Percentiles rank a stretch among this genome's conserved stretches.
These are phyloP conservation scores for Neurospora sp. DNA, from an alignment of 495 filamentous ascomycete genomes.

Conservation along the genomic window DNA sequence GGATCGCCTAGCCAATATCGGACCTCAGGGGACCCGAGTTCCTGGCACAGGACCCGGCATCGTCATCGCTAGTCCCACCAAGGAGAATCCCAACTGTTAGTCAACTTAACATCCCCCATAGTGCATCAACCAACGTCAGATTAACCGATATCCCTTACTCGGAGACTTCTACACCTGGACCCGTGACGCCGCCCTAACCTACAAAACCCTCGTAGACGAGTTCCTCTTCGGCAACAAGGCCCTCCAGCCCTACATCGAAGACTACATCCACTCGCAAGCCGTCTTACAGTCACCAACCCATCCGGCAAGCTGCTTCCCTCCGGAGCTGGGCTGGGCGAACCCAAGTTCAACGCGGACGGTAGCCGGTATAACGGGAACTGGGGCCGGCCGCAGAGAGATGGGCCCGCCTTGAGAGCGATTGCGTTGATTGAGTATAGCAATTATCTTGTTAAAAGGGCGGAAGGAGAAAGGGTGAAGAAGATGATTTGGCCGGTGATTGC, in stretches of 20 bases:
- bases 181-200: constrained; percentile 52
- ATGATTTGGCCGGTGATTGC: constrained; percentile 50
- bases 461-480: constrained; percentile 23
- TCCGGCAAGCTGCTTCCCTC: constrained; percentile 38
- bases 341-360: constrained; percentile 36
- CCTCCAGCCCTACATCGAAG: constrained; percentile 42
- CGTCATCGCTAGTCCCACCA: constrained; percentile 52
- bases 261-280: constrained; percentile 48
- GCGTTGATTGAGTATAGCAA: constrained; percentile 36
- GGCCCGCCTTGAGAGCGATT: constrained; percentile 54
- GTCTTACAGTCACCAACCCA: constrained; percentile 50
- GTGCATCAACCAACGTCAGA: not conserved
- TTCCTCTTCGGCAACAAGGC: constrained; percentile 40
- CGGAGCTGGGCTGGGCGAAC: constrained; percentile 41
- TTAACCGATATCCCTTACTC: not conserved
- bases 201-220: constrained; percentile 49
- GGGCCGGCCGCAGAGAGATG: constrained; percentile 55
- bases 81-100: constrained; percentile 44
- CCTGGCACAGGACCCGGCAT: constrained; percentile 37
- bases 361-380: constrained; percentile 16
- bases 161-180: constrained; percentile 56
- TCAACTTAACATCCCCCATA: too few relatives aligned
- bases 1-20: constrained; percentile 46
- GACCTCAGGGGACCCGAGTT: constrained; percentile 37
- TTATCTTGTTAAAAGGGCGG: constrained; percentile 33